Percentiles rank a stretch among this genome's conserved stretches.
Conservation (phyloP, 371 early-diverging fungal species). For the Mucor mucedo region DNA sequence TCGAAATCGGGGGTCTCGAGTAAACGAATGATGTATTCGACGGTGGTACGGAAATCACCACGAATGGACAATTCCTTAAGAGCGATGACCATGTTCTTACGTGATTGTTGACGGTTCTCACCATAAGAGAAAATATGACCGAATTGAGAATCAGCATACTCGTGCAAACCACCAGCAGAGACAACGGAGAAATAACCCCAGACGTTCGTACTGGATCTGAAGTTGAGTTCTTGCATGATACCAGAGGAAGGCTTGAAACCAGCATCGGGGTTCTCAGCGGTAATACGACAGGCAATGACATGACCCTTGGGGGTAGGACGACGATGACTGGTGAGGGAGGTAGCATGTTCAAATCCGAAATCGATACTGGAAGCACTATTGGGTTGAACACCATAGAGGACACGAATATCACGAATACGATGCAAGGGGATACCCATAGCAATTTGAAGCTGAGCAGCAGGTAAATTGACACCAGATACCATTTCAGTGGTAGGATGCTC, state of each 20-base stretch:
- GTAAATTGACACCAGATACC: slow-evolving; percentile 97
- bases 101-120: slow-evolving; percentile 89
- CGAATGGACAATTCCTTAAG: slow-evolving; percentile 98
- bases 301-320: slow-evolving; percentile 96
- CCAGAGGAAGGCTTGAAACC: slow-evolving; percentile 98
- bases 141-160: slow-evolving; percentile 99
- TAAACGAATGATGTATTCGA: slow-evolving; percentile 94
- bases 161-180: slow-evolving; percentile 94
- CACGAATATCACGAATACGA: slow-evolving; percentile 94
- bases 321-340: slow-evolving; percentile 80
- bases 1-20: slow-evolving; percentile 91
- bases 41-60: slow-evolving; percentile 98
- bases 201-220: slow-evolving; percentile 91
- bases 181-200: slow-evolving; percentile 99
- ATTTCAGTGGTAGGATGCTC: slow-evolving; percentile 99
- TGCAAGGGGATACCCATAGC: slow-evolving; percentile 97
- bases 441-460: slow-evolving; percentile 96
- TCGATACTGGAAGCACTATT: slow-evolving; percentile 89
- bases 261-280: slow-evolving; percentile 99
- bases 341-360: slow-evolving; percentile 85
- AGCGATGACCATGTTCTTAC: slow-evolving; percentile 96
- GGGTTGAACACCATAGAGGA: slow-evolving; percentile 89
- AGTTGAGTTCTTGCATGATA: slow-evolving; percentile 94
- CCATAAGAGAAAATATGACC: slow-evolving; percentile 99
- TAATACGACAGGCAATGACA: slow-evolving; percentile 98